phyloP scores from a whole-genome alignment of 2,329 filamentous ascomycete species.

The Trichoderma sp. region DNA sequence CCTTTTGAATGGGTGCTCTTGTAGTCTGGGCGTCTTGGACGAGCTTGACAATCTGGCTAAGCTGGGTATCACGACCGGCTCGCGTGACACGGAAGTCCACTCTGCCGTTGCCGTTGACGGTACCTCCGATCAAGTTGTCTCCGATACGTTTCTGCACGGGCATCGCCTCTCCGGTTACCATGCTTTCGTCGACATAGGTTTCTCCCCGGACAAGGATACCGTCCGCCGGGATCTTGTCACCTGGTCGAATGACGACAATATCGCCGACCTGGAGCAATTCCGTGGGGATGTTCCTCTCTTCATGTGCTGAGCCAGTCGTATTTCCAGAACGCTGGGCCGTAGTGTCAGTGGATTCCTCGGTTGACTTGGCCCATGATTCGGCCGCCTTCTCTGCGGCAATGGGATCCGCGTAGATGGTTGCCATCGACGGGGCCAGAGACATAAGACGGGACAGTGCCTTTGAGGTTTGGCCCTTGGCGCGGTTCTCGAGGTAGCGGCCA shows the following conservation, averaged over 20 bases:
- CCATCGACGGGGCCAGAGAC: conserved; percentile 95
- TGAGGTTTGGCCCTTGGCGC: conserved; percentile 93
- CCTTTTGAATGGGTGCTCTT: conserved; percentile 87
- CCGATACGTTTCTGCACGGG: conserved; percentile 87
- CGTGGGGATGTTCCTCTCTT: conserved; percentile 84
- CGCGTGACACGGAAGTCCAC: conserved; percentile 90
- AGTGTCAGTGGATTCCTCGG: conserved; percentile 33
- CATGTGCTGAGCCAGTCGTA: conserved; percentile 60
- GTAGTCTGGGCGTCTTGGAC: conserved; percentile 96
- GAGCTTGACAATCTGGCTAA: conserved; percentile 97
- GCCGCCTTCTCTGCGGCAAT: conserved; percentile 90
- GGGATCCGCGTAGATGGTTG: conserved; percentile 91
- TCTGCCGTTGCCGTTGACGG: conserved; percentile 89
- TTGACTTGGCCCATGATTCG: conserved; percentile 62
- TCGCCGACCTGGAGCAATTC: conserved; percentile 93
- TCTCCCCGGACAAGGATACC: conserved; percentile 83
- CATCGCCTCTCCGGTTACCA: conserved; percentile 97
- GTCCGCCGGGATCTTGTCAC: conserved; percentile 95
- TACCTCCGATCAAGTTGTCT: conserved; percentile 80
- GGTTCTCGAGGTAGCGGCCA: conserved; percentile 88
- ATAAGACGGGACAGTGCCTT: conserved; percentile 90
- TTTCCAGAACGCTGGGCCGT: conserved; percentile 40
- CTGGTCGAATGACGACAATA: conserved; percentile 86
- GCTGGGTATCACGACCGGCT: conserved; percentile 90
- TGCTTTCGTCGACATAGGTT: conserved; percentile 93